Evolutionary conservation across 208 protist species (phyloP).

Genomic region (Trypanosoma brucei): DNA sequence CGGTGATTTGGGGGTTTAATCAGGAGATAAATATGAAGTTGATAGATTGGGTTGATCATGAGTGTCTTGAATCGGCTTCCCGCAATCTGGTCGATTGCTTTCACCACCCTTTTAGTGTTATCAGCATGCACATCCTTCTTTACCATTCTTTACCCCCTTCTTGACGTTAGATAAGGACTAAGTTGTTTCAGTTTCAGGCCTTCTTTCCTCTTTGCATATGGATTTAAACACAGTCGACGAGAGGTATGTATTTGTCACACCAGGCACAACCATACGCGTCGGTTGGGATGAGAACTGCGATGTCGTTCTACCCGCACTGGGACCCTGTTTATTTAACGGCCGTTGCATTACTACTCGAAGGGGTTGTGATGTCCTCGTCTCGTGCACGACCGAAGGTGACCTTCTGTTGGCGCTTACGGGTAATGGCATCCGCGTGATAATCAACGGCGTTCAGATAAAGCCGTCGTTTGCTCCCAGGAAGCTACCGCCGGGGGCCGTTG

Average conservation of each 20-base stretch:
- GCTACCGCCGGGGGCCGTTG: neutral
- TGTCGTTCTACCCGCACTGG: constrained; percentile 2
- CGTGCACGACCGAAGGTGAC: constrained; percentile 4
- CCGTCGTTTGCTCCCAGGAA: neutral
- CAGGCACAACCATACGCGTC: constrained; percentile 1
- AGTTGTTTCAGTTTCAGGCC: neutral
- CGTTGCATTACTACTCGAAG: neutral
- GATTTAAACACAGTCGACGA: neutral
- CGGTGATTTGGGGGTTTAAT: no score
- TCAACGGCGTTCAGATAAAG: constrained; percentile 7
- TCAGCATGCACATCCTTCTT: no score
- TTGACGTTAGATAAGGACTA: no score
- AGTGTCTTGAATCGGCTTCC: no score
- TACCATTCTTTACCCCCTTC: no score
- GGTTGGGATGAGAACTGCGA: constrained; percentile 13
- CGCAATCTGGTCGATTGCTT: no score
- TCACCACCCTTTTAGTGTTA: no score
- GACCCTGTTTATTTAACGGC: neutral
- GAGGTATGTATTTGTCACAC: neutral
- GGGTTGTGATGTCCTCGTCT: constrained; percentile 5
- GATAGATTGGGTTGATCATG: no score
- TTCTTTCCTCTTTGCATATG: neutral
- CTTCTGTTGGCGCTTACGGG: constrained; percentile 3
- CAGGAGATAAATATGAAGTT: no score
- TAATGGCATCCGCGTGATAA: neutral